Evolutionary conservation across 208 protist species (phyloP).

Genomic region (Phytomonas sp.): DNA sequence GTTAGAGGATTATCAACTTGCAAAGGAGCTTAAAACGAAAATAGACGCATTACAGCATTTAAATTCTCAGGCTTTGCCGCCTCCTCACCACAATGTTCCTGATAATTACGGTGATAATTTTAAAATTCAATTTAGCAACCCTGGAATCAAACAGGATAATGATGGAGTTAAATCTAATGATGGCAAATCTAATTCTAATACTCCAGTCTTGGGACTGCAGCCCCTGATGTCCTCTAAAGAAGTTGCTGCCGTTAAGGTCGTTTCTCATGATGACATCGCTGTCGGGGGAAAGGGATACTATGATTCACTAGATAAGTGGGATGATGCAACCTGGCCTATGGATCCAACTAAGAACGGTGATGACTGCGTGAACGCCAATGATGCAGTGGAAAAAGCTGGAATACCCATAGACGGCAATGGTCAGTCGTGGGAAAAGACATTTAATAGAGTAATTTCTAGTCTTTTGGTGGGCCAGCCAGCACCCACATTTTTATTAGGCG

Average conservation of each 20-base stretch:
- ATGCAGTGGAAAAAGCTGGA: conserved; percentile 10
- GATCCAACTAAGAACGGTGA: neutral
- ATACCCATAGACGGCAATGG: conserved; percentile 28
- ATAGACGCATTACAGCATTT: conserved; percentile 52
- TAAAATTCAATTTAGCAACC: neutral
- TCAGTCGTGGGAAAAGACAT: conserved; percentile 54
- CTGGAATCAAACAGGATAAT: neutral
- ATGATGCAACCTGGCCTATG: neutral
- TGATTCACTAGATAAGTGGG: conserved; percentile 8
- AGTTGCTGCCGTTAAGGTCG: neutral
- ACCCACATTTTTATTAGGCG: conserved; percentile 31
- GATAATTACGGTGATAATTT: neutral
- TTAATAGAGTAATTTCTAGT: conserved; percentile 50
- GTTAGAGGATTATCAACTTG: conserved; percentile 66
- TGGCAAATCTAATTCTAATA: neutral
- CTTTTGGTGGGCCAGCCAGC: conserved; percentile 23
- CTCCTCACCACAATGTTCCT: neutral
- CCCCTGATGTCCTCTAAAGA: neutral
- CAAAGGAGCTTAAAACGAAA: conserved; percentile 70
- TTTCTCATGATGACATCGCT: conserved; percentile 49
- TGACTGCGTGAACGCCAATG: neutral
- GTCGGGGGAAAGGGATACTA: conserved; percentile 61
- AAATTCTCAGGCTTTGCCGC: neutral
- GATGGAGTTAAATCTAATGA: conserved; percentile 1
- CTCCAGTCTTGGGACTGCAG: neutral